A percentile compares a stretch with the other conserved stretches of the same genome.
Conservation (phyloP, 140 eudicot species). For the Cichorium intybus region DNA sequence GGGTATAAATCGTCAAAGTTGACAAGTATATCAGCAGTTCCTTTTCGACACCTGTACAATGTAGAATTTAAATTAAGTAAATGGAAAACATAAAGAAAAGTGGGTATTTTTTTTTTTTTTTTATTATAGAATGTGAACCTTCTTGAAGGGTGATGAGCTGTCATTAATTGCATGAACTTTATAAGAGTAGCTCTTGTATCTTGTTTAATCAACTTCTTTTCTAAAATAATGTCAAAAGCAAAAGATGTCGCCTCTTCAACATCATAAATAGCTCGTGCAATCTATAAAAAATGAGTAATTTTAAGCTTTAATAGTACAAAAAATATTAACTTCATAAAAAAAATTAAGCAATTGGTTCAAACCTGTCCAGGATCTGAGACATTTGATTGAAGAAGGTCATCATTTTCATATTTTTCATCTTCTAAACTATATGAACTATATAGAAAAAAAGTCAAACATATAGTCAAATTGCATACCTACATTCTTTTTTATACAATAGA, state of each 20-base stretch:
- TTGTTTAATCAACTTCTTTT: conserved; percentile 82
- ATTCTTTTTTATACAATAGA: neutral
- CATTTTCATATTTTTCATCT: conserved; percentile 65
- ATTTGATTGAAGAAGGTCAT: conserved; percentile 52
- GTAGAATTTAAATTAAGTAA: conserved; percentile 1
- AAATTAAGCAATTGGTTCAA: conserved; percentile 6
- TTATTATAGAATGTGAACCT: conserved; percentile 38
- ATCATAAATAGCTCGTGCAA: conserved; percentile 79
- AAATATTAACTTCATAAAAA: neutral
- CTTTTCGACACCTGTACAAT: conserved; percentile 81
- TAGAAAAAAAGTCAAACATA: conserved; percentile 18
- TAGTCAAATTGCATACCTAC: neutral
- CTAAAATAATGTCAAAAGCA: conserved; percentile 70
- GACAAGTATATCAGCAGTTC: conserved; percentile 85
- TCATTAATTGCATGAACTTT: conserved; percentile 78
- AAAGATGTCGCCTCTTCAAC: conserved; percentile 86
- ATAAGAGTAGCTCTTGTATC: conserved; percentile 70
- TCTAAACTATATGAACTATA: conserved; percentile 70
- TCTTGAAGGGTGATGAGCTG: conserved; percentile 92
- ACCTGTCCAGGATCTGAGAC: conserved; percentile 78
- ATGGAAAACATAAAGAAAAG: conserved; percentile 6
- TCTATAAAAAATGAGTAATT: conserved; percentile 28
- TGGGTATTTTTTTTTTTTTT: no score
- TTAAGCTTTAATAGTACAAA: neutral
- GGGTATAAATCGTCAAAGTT: conserved; percentile 77